Base-by-base conservation (phyloP, 805 yeast species). In the Cephaloascus albidus region DNA sequence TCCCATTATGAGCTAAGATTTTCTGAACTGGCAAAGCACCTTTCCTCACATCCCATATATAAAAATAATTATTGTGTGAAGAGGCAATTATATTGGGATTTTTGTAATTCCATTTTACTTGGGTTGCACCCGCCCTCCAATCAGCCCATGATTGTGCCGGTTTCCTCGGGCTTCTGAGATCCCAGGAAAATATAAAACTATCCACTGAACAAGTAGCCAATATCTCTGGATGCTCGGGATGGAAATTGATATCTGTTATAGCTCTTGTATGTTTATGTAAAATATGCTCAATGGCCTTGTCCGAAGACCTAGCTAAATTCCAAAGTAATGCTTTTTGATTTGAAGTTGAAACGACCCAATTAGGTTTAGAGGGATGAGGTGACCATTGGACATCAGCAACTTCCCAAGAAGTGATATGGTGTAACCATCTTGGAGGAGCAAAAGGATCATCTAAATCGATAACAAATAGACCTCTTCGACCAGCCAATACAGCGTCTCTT, bases 301-400 rank as follows among this genome's bases (percentile, higher is more conserved):
- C 68, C 6, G 75, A 65, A 0, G 86, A 81, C 46, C 90, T 63
- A 1, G 85, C 78, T 43, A 93, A 60, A 59, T 93, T 90, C 98
- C 98, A 93, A 3, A 93, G 76, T 53, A 93, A 68, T 1, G 96
- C 97, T 61, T 90, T 90, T 54, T 90, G 98, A 57, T 90, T 93
- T 2, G 95, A 83, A 0, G 97, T 87, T 0, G 96, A 85, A 1
- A 90, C 82, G 34, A 93, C 86, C 95, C 97, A 89, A 4, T 82
- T 70, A 1, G 95, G 90, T 47, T 85, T 85, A 2, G 80, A 71
- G 4, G 73, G 68, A 54, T 93, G 97, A 0, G 97, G 96, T 2
- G 94, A 85, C 97, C 98, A 93, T 58, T 93, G 97, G 2, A 90
- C 97, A 56, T 90, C 97, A 0, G 98, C 96, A 3, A 93, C 98